These are phyloP conservation scores for Crotalaria pallida DNA, from an alignment of 306 rosid species.

Conservation along the genomic window DNA sequence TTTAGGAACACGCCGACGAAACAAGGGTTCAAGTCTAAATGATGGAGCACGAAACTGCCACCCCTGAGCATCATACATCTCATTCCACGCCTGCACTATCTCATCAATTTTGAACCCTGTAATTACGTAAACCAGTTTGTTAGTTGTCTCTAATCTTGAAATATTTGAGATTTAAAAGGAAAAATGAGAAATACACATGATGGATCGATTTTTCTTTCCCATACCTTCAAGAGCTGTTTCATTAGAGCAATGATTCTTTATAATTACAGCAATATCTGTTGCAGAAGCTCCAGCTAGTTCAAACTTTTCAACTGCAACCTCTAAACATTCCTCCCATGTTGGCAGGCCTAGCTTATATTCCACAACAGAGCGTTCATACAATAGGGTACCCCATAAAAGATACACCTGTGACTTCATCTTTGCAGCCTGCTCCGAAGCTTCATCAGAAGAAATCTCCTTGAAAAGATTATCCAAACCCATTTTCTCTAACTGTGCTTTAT, in stretches of 20 bases:
- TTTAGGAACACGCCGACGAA: slow-evolving; percentile 82
- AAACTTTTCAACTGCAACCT: slow-evolving; percentile 79
- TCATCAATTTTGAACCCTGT: slow-evolving; percentile 94
- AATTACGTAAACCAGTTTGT: slow-evolving; percentile 14
- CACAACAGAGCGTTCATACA: slow-evolving; percentile 82
- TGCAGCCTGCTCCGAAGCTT: slow-evolving; percentile 67
- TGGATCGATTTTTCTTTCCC: neutral
- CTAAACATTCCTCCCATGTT: slow-evolving; percentile 85
- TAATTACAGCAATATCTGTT: slow-evolving; percentile 80
- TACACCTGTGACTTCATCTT: slow-evolving; percentile 66
- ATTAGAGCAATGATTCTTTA: slow-evolving; percentile 93
- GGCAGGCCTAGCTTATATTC: slow-evolving; percentile 65
- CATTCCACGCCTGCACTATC: slow-evolving; percentile 92
- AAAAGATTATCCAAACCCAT: slow-evolving; percentile 56
- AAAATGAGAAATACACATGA: neutral
- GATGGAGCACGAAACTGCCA: slow-evolving; percentile 95
- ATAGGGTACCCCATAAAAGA: slow-evolving; percentile 71
- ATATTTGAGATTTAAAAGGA: slow-evolving; percentile 4
- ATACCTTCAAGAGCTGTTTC: slow-evolving; percentile 87
- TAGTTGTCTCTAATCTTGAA: slow-evolving; percentile 7
- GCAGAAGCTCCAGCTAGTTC: slow-evolving; percentile 86
- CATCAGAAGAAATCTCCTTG: slow-evolving; percentile 50
- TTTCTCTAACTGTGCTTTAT: slow-evolving; percentile 46
- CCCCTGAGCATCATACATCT: slow-evolving; percentile 79
- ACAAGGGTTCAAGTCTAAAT: slow-evolving; percentile 88